Evolutionary conservation across 192 early-diverging fungal species (phyloP), one percentile per base, ranked within the genome.

Genomic region (Mortierella claussenii): DNA sequence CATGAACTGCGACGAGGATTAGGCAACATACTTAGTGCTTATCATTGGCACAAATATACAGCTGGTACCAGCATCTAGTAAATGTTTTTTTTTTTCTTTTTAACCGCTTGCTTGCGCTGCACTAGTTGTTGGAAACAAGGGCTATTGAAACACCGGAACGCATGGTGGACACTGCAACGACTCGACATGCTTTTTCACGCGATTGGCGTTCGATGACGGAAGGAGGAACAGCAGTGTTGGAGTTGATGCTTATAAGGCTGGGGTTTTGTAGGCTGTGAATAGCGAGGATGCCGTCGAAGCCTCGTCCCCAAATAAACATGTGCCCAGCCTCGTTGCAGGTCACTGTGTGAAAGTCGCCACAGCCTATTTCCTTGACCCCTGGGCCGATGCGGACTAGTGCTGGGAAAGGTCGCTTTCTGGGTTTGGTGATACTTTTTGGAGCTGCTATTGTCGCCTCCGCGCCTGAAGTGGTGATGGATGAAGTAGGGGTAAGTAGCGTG

Each of bases 261-360:
- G 23, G 23, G 3, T 43, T 66, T 13, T 18, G 32, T 1, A 48
- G 17, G 8, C 24, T 59, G 5, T 74, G 69, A n/a, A 74, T 54
- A 28, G 55, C 34, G 2, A 74, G 6, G 13, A 74, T 44, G 3
- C 69, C 69, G 6, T 54, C 61, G 33, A 43, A 65, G 1, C 69
- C 69, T 36, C 42, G 60, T 20, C 69, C 69, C 69, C 69, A 74
- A 9, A 30, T 43, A 37, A 45, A 74, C 62, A 74, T 74, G 36
- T 65, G 55, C 12, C 69, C 69, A 40, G 15, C 59, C 4, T 74
- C 61, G 13, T 55, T 59, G 28, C 55, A 74, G 4, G 31, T 59
- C 28, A 50, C 69, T 28, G 69, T 74, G 18, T 74, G 69, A 24
- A 59, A 47, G 47, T 74, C 69, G 1, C 69, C 69, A n/a, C 69